Conservation (phyloP, 345 rosid genomes). For the Toxicodendron radicans region DNA sequence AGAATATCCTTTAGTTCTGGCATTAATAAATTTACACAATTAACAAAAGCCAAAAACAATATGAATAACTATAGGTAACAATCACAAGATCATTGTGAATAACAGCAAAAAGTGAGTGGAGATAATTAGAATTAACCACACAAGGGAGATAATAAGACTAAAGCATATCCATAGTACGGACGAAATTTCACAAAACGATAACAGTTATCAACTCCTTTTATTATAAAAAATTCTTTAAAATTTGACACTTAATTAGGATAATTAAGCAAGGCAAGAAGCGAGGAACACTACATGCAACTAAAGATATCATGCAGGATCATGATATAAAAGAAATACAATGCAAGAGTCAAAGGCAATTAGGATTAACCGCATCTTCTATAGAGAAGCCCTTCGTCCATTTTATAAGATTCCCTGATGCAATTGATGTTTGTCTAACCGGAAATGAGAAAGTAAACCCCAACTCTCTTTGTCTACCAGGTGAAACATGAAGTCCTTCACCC, state of each 20-base stretch:
- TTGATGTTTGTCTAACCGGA: constrained; percentile 82
- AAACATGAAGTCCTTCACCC: constrained; percentile 52
- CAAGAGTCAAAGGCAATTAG: constrained; percentile 12
- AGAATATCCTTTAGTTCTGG: not conserved
- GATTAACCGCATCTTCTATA: constrained; percentile 71
- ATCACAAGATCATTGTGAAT: not conserved
- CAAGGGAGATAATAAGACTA: not conserved
- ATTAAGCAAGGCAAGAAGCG: not conserved
- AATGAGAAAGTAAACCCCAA: constrained; percentile 94
- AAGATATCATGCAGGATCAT: not conserved
- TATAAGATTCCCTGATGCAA: constrained; percentile 77
- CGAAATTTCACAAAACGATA: not conserved
- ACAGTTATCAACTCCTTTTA: no score
- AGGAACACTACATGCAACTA: not conserved
- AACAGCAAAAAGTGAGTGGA: not conserved
- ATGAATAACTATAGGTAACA: not conserved
- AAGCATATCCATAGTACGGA: not conserved
- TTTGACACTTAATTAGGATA: constrained; percentile 2
- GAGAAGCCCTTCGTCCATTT: constrained; percentile 96
- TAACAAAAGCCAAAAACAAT: not conserved
- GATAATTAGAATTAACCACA: not conserved
- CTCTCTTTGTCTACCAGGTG: constrained; percentile 75
- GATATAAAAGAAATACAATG: not conserved
- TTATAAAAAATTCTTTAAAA: not conserved
- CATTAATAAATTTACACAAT: not conserved